These are phyloP conservation scores for Blastobotrys terrestris DNA, from an alignment of 805 yeast species.

Conservation along the genomic window DNA sequence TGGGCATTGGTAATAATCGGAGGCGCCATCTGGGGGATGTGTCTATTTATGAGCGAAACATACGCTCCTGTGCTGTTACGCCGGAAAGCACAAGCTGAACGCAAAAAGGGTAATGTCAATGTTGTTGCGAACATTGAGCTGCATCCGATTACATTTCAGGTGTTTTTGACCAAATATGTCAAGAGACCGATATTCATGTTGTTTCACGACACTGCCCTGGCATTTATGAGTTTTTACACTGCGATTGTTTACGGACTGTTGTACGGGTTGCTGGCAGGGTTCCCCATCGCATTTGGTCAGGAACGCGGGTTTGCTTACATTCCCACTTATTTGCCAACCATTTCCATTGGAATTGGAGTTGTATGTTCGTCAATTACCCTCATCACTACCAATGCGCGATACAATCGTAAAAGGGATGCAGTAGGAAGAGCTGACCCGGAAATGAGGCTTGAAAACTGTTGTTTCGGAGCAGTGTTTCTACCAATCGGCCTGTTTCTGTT, in stretches of 20 bases:
- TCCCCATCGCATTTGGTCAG: constrained; percentile 58
- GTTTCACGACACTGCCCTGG: constrained; percentile 60
- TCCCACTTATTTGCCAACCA: constrained; percentile 69
- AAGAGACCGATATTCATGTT: constrained; percentile 64
- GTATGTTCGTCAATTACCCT: constrained; percentile 45
- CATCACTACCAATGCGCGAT: constrained; percentile 46
- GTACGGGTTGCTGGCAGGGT: constrained; percentile 64
- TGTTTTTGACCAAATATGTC: constrained; percentile 54
- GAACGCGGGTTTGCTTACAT: constrained; percentile 57
- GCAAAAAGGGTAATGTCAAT: constrained; percentile 69
- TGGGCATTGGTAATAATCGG: constrained; percentile 51
- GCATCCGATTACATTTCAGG: constrained; percentile 46
- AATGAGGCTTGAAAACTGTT: constrained; percentile 69
- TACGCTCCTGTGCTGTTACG: constrained; percentile 62
- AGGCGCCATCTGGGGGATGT: constrained; percentile 34
- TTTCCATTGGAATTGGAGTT: constrained; percentile 67
- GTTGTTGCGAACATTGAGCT: constrained; percentile 70
- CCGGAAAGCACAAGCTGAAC: constrained; percentile 54
- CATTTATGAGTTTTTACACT: constrained; percentile 59
- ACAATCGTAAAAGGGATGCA: constrained; percentile 44
- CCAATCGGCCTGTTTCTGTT: constrained; percentile 80
- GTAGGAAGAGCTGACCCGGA: constrained; percentile 66
- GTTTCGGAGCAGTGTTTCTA: constrained; percentile 61
- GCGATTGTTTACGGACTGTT: constrained; percentile 75
- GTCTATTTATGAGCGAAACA: constrained; percentile 52